Evolutionary conservation across 208 protist species (phyloP).

Genomic region (Leishmania amazonensis): DNA sequence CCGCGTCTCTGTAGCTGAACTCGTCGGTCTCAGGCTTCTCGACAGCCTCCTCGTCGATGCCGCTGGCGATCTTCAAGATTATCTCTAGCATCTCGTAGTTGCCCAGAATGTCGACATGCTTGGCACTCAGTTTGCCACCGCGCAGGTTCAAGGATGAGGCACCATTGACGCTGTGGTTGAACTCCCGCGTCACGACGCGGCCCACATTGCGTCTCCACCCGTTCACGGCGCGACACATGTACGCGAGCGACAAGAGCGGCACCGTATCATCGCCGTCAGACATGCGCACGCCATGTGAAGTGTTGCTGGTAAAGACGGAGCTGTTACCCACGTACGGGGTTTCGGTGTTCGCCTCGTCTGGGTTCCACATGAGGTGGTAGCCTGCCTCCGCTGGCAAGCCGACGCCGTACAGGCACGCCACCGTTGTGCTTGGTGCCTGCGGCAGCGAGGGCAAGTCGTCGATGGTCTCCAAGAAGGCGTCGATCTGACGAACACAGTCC

Average conservation of each 20-base stretch:
- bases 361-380: constrained; percentile 59
- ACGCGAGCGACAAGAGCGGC: constrained; percentile 84
- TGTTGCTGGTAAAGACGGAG: constrained; percentile 24
- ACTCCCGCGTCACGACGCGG: constrained; percentile 86
- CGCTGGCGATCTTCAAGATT: constrained; percentile 75
- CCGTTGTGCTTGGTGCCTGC: constrained; percentile 76
- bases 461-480: constrained; percentile 33
- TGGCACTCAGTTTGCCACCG: constrained; percentile 57
- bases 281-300: constrained; percentile 64
- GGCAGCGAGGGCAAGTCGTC: constrained; percentile 75
- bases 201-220: constrained; percentile 82
- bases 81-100: constrained; percentile 84
- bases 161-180: constrained; percentile 43
- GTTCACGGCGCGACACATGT: constrained; percentile 91
- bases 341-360: background rate
- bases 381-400: constrained; percentile 77
- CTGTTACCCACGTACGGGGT: constrained; percentile 35
- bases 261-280: constrained; percentile 91
- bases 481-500: constrained; percentile 39
- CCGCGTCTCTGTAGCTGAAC: constrained; percentile 15
- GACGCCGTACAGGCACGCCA: constrained; percentile 92
- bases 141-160: constrained; percentile 55
- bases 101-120: constrained; percentile 92
- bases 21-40: constrained; percentile 22
- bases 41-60: constrained; percentile 47